A percentile compares a stretch with the other conserved stretches of the same genome.
Conservation (phyloP, 2,329 filamentous ascomycete genomes). For the Aspergillus unguis region DNA sequence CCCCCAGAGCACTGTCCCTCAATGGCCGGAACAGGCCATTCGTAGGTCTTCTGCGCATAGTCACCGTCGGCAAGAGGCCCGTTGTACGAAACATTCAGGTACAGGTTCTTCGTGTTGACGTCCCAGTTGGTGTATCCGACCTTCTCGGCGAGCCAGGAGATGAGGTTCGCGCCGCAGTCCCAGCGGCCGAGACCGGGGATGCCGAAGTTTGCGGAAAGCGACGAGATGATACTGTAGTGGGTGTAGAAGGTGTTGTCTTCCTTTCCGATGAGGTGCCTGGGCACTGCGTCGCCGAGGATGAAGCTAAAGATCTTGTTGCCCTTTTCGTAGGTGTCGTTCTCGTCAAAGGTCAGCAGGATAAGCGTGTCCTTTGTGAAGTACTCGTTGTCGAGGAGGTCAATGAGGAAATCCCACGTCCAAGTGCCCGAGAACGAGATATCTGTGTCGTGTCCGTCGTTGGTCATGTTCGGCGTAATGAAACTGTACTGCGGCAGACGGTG, state of each 20-base stretch:
- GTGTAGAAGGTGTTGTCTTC: constrained; percentile 68
- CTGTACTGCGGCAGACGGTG: constrained; percentile 68
- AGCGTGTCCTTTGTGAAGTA: constrained; percentile 75
- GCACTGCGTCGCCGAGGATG: constrained; percentile 72
- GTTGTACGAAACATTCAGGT: constrained; percentile 55
- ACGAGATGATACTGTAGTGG: constrained; percentile 68
- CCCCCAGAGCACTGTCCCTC: constrained; percentile 34
- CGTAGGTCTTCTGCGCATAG: constrained; percentile 23
- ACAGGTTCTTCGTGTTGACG: constrained; percentile 42
- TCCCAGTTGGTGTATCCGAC: constrained; percentile 54
- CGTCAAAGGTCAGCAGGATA: constrained; percentile 79
- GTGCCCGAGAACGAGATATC: constrained; percentile 64
- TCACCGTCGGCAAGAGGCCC: constrained; percentile 38
- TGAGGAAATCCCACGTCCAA: constrained; percentile 68
- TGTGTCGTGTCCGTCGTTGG: constrained; percentile 72
- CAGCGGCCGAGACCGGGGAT: constrained; percentile 67
- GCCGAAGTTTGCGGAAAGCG: constrained; percentile 67
- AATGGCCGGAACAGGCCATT: constrained; percentile 34
- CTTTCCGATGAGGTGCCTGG: constrained; percentile 60
- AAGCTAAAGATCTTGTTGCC: constrained; percentile 69
- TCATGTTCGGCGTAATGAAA: constrained; percentile 52
- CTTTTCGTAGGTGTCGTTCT: constrained; percentile 66
- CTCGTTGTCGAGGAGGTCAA: constrained; percentile 64
- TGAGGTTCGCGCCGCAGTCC: constrained; percentile 71
- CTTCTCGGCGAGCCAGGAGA: constrained; percentile 56